Conservation (phyloP, 495 filamentous ascomycete genomes). For the Podospora fimiseda region DNA sequence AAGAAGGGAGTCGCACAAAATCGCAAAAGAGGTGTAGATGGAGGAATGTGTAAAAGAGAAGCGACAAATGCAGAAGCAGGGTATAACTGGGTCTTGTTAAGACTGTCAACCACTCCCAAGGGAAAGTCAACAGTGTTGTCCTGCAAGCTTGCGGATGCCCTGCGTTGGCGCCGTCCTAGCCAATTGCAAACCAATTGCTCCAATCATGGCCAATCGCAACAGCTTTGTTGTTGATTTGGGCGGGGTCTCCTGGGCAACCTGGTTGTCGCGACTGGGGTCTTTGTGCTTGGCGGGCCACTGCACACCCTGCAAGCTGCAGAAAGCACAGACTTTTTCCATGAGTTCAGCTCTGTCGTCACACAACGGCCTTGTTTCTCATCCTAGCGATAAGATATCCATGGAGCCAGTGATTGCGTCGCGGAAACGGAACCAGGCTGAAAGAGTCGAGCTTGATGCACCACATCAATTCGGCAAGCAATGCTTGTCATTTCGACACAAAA, state of each 20-base stretch:
- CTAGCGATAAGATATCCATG: too few species aligned
- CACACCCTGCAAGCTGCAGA: not conserved
- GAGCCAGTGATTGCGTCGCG: not conserved
- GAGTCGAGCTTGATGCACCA: too few species aligned
- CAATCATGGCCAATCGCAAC: constrained; percentile 21
- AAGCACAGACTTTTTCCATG: constrained; percentile 1
- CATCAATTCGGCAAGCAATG: too few species aligned
- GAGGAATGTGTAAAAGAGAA: not conserved
- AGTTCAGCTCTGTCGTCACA: not conserved
- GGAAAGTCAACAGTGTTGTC: not conserved
- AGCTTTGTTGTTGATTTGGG: constrained; percentile 23
- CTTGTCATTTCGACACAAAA: too few species aligned
- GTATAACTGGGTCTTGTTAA: constrained; percentile 20
- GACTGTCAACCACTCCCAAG: constrained; percentile 1
- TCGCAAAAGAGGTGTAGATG: constrained; percentile 1
- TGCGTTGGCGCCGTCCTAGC: constrained; percentile 21
- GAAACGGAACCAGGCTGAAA: too few species aligned
- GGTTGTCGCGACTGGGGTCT: constrained; percentile 14
- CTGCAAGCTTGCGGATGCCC: not conserved
- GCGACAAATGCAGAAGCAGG: too few species aligned
- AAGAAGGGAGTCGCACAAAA: not conserved
- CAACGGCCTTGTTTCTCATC: constrained; percentile 4
- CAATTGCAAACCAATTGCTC: constrained; percentile 17
- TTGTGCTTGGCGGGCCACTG: constrained; percentile 6
- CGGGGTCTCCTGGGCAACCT: constrained; percentile 24